Conservation (phyloP, 2,329 filamentous ascomycete genomes). For the Aspergillus puulaauensis region DNA sequence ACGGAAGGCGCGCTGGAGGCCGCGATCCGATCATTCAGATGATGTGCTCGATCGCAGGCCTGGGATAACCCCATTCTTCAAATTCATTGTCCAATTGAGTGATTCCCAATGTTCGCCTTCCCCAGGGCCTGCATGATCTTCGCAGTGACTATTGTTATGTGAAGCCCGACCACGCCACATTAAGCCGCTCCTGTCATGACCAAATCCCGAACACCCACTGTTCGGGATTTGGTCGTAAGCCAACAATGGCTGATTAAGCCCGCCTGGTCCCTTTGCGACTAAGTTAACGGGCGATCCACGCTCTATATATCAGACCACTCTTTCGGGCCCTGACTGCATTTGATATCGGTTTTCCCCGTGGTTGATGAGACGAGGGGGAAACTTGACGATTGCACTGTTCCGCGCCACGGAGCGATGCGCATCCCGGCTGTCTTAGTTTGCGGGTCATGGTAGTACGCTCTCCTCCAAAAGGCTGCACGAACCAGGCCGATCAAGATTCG, state of each 20-base stretch:
- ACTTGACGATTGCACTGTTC: background rate
- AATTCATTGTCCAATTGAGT: background rate
- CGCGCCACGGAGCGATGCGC: slow-evolving; percentile 12
- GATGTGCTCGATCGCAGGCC: background rate
- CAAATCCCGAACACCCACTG: slow-evolving; percentile 34
- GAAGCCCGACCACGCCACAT: slow-evolving; percentile 11
- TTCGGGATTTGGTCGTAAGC: slow-evolving; percentile 35
- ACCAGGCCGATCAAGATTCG: background rate
- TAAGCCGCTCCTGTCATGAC: background rate
- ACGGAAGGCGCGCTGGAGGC: background rate
- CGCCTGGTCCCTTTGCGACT: slow-evolving; percentile 14
- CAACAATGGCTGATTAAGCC: slow-evolving; percentile 31
- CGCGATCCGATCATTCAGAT: background rate
- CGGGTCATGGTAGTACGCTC: slow-evolving; percentile 12
- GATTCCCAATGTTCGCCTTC: background rate
- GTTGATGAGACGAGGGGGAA: background rate
- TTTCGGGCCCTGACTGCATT: slow-evolving; percentile 13
- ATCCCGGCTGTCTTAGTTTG: slow-evolving; percentile 5
- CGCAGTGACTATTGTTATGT: background rate
- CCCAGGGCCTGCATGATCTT: background rate
- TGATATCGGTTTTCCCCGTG: background rate
- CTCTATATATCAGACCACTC: slow-evolving; percentile 34
- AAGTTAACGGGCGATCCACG: slow-evolving; percentile 9
- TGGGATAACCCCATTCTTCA: background rate
- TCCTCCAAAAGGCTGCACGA: slow-evolving; percentile 7